A percentile compares a stretch with the other conserved stretches of the same genome.
These are phyloP conservation scores for Penicillium griseofulvum DNA, from an alignment of 2,329 filamentous ascomycete genomes.

Conservation along the genomic window DNA sequence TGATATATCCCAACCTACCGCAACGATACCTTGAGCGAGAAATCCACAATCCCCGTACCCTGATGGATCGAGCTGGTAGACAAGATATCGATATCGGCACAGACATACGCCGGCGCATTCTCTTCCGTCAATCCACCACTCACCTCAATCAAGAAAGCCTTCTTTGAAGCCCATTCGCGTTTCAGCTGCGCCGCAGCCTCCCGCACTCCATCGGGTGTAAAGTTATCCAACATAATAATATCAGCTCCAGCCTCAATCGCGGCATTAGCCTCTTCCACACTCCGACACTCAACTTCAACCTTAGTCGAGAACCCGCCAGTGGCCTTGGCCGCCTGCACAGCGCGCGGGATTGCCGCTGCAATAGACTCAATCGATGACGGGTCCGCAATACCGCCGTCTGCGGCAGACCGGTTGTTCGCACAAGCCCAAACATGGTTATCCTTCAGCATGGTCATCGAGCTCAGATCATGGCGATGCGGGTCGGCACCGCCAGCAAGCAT, in stretches of 20 bases:
- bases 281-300: slow-evolving; percentile 93
- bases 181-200: slow-evolving; percentile 72
- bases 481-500: slow-evolving; percentile 94
- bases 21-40: slow-evolving; percentile 79
- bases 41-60: slow-evolving; percentile 89
- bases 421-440: slow-evolving; percentile 97
- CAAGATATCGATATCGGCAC: slow-evolving; percentile 84
- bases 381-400: slow-evolving; percentile 17
- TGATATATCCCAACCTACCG: slow-evolving; percentile 23
- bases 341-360: slow-evolving; percentile 71
- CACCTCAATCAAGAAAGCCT: slow-evolving; percentile 79
- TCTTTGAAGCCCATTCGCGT: slow-evolving; percentile 71
- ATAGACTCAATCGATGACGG: slow-evolving; percentile 26
- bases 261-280: slow-evolving; percentile 82
- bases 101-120: slow-evolving; percentile 75
- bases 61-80: slow-evolving; percentile 97
- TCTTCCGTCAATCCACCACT: slow-evolving; percentile 83
- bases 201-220: slow-evolving; percentile 74
- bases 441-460: slow-evolving; percentile 97
- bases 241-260: slow-evolving; percentile 89
- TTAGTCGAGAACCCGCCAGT: slow-evolving; percentile 89
- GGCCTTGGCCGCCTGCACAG: slow-evolving; percentile 77
- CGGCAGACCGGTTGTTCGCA: slow-evolving; percentile 46
- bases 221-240: slow-evolving; percentile 97
- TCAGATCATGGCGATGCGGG: slow-evolving; percentile 85